Percentiles rank a stretch among this genome's conserved stretches.
Evolutionary conservation across 2,329 filamentous ascomycete genomes (phyloP).

Genomic region (Cladophialophora carrionii): DNA sequence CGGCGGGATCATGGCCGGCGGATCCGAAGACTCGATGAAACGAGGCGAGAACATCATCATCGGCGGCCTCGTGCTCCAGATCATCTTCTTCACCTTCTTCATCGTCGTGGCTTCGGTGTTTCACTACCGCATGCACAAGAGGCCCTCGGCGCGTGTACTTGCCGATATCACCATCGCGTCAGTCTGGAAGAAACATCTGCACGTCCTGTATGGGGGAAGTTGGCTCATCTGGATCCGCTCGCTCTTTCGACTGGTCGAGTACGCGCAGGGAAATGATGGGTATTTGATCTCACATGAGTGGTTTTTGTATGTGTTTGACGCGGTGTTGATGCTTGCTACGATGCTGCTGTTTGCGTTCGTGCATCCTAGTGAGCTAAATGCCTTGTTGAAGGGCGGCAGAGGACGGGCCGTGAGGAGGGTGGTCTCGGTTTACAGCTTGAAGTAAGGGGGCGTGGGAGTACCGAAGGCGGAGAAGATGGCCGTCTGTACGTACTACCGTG

Average conservation of each 20-base stretch:
- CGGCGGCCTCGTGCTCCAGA: slow-evolving; percentile 52
- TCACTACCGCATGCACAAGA: slow-evolving; percentile 6
- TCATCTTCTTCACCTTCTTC: slow-evolving; percentile 58
- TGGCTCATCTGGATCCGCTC: slow-evolving; percentile 42
- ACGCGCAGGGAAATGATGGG: slow-evolving; percentile 41
- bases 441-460: neutral
- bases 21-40: slow-evolving; percentile 31
- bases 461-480: neutral
- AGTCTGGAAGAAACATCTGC: slow-evolving; percentile 46
- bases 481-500: too few species aligned
- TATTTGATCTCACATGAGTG: slow-evolving; percentile 42
- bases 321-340: slow-evolving; percentile 39
- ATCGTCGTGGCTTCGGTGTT: slow-evolving; percentile 48
- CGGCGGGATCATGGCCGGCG: slow-evolving; percentile 25
- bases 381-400: slow-evolving; percentile 12
- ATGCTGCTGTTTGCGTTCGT: slow-evolving; percentile 24
- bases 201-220: slow-evolving; percentile 39
- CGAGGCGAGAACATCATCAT: slow-evolving; percentile 52
- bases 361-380: slow-evolving; percentile 25
- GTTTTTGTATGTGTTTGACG: slow-evolving; percentile 44
- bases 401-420: slow-evolving; percentile 17
- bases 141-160: slow-evolving; percentile 10
- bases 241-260: slow-evolving; percentile 43
- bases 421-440: slow-evolving; percentile 6
- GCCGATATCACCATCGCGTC: neutral